Conservation (phyloP, 441 rosid genomes). For the Capsella rubella region DNA sequence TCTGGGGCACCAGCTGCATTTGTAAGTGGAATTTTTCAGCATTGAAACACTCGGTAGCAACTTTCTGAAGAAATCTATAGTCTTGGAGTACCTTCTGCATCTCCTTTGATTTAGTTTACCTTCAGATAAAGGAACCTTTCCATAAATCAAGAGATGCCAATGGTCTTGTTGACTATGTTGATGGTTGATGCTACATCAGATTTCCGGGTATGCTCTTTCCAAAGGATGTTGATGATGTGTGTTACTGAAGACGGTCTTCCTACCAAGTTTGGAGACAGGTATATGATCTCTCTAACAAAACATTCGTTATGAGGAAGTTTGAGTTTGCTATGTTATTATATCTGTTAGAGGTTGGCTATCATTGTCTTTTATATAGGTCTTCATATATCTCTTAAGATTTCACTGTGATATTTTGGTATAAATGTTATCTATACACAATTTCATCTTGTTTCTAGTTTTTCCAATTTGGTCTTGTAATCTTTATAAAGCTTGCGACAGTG, state of each 20-base stretch:
- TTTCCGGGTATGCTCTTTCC: conserved; percentile 19
- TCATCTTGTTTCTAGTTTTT: conserved; percentile 5
- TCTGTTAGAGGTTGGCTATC: conserved; percentile 17
- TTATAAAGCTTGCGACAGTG: background rate
- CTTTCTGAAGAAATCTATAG: conserved; percentile 27
- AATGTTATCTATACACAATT: conserved; percentile 3
- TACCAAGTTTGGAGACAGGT: conserved; percentile 35
- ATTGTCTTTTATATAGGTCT: conserved; percentile 30
- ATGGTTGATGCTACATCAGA: conserved; percentile 3
- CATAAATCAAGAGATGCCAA: conserved; percentile 26
- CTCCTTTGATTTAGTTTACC: conserved; percentile 23
- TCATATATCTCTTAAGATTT: background rate
- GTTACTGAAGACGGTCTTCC: conserved; percentile 4
- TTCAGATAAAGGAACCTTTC: conserved; percentile 9
- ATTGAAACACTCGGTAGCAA: conserved; percentile 15
- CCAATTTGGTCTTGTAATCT: conserved; percentile 12
- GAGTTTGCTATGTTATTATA: conserved; percentile 2
- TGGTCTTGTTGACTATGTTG: conserved; percentile 24
- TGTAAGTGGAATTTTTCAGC: conserved; percentile 16
- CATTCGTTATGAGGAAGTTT: conserved; percentile 6
- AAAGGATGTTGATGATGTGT: conserved; percentile 35
- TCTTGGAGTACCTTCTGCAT: conserved; percentile 2
- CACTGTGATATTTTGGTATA: background rate
- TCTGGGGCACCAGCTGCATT: conserved; percentile 26
- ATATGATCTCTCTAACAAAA: conserved; percentile 32